Evolutionary conservation across 306 rosid genomes (phyloP), one percentile per base, ranked within the genome.

Genomic region (Acacia melanoxylon): DNA sequence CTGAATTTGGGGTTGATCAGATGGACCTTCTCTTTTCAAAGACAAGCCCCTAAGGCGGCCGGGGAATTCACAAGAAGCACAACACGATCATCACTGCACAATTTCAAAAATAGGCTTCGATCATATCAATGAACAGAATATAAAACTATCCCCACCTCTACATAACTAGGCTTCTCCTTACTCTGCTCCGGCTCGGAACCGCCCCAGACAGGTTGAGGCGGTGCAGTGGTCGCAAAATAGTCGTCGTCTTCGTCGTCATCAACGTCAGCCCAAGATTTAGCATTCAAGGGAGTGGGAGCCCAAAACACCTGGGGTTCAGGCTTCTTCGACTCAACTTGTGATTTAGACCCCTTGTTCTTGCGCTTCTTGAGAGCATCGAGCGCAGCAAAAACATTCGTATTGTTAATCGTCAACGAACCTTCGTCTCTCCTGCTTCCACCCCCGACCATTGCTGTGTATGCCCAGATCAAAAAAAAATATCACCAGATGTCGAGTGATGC

Each of bases 371-470:
- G 87, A 63, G 94, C 85, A 52, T 94, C 97, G 0, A 94, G 90
- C 75, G 98, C 98, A 4, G 95, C 97, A 80, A 94, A 94, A 59
- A 93, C 97, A 63, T 94, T 94, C 22, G 91, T 86, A 89, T 88
- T 94, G 86, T 87, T 93, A 74, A 91, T 87, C 79, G 87, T 85
- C 91, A 91, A 70, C 76, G 97, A 94, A 20, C 97, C 97, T 37
- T 94, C 95, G 42, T 93, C 97, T 80, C 97, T 91, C 86, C 93
- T 84, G 88, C 89, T 88, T 86, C 98, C 94, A 56, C 97, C 97
- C 15, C 97, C 97, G 9, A 87, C 90, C 98, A 94, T 91, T 79
- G 76, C 86, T 27, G 70, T 77, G 51, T 54, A 80, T 41, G 75
- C 78, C 70, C 81, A 86, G 87, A 86, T 88, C 84, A 79, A 69